A percentile compares a stretch with the other conserved stretches of the same genome.
Evolutionary conservation across 1,284 basidiomycete genomes (phyloP).

Genomic region (Ceratobasidium sp.): DNA sequence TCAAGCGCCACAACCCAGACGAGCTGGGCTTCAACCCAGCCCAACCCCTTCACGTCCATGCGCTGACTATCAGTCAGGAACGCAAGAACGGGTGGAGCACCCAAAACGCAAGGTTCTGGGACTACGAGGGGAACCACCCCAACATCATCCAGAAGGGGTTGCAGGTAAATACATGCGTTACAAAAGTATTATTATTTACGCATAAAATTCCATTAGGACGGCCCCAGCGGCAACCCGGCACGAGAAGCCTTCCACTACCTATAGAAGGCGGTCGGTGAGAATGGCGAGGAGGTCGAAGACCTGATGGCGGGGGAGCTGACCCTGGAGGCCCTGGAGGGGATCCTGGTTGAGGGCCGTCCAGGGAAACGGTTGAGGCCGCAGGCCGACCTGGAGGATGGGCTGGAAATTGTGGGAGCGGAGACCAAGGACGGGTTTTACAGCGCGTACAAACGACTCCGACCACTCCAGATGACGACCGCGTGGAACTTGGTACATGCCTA

Average conservation of each 20-base stretch:
- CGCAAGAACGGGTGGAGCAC: not conserved
- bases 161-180: too few species aligned
- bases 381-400: not conserved
- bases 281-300: too few species aligned
- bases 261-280: too few species aligned
- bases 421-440: not conserved
- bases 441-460: not conserved
- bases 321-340: too few species aligned
- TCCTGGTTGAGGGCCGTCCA: not conserved
- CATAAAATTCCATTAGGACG: not conserved
- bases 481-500: conserved; percentile 7
- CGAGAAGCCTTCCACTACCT: too few species aligned
- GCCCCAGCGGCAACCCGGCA: not conserved
- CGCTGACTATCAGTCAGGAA: not conserved
- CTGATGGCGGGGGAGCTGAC: too few species aligned
- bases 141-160: not conserved
- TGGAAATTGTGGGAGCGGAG: not conserved
- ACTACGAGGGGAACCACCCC: not conserved
- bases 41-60: not conserved
- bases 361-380: not conserved
- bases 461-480: not conserved
- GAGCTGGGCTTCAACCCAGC: not conserved
- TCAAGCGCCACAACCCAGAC: not conserved
- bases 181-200: too few species aligned
- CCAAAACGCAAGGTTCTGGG: not conserved